phyloP scores from a whole-genome alignment of 2,329 filamentous ascomycete genomes.

The Aspergillus fructus region DNA sequence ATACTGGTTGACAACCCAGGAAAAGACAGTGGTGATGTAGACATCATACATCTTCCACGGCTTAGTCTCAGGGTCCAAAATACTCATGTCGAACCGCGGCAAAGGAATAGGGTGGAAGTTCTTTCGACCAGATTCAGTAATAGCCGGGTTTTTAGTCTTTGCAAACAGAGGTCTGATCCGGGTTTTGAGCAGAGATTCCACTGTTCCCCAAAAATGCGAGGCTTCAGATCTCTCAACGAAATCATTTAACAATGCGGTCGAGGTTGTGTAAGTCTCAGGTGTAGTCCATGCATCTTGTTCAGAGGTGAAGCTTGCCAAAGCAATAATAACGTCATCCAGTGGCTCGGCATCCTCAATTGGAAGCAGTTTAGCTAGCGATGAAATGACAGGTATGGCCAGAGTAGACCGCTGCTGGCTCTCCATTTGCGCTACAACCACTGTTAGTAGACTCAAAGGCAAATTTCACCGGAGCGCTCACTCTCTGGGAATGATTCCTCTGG shows the following conservation, averaged over 20 bases:
- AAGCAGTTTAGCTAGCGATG: constrained; percentile 17
- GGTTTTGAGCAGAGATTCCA: constrained; percentile 21
- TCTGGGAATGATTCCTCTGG: constrained; percentile 24
- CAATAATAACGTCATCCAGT: constrained; percentile 27
- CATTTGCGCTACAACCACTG: constrained; percentile 18
- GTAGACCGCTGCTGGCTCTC: constrained; percentile 26
- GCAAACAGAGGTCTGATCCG: constrained; percentile 44
- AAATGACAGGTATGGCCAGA: constrained; percentile 32
- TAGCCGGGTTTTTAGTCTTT: constrained; percentile 40
- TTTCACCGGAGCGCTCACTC: constrained; percentile 8
- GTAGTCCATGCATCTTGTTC: constrained; percentile 38
- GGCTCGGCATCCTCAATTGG: constrained; percentile 22
- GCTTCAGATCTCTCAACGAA: constrained; percentile 3
- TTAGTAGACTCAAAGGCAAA: neutral
- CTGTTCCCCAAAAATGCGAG: constrained; percentile 15
- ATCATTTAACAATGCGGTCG: constrained; percentile 19
- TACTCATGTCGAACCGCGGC: constrained; percentile 36
- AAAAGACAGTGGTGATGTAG: constrained; percentile 36
- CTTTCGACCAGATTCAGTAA: constrained; percentile 46
- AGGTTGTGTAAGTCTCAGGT: constrained; percentile 16
- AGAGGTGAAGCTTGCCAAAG: constrained; percentile 34
- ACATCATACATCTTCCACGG: constrained; percentile 41
- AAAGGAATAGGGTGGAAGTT: constrained; percentile 40
- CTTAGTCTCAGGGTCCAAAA: constrained; percentile 37
- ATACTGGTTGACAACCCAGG: constrained; percentile 38